Base-by-base conservation (phyloP, 371 early-diverging fungal genomes). In the Gilbertella persicaria region DNA sequence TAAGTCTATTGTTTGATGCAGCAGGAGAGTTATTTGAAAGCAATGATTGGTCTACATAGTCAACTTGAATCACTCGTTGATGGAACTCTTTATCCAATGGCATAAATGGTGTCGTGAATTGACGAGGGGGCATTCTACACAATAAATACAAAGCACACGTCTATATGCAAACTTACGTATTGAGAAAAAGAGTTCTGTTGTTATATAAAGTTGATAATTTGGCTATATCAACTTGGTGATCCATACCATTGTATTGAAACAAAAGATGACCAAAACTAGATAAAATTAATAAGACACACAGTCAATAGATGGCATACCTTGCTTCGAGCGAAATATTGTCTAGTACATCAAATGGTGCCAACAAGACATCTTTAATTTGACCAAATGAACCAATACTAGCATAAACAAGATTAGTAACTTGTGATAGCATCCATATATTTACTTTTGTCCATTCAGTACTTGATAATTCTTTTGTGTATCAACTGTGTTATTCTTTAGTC, bases 191-290 rank as follows among this genome's bases (percentile, higher is more conserved):
- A 17, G 58, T 66, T 48, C 58, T 50, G 33, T 54, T 61, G 14
- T 45, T 55, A 28, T 23, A 65, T 5, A 38, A 53, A 28, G 24
- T 55, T 56, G 5, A 29, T 26, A 14, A 29, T 29, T 21, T 41
- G 30, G n/a, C 20, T 37, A 25, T 23, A 46, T 39, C 42, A 19
- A 43, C 45, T 29, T 16, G 55, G 50, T 44, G n/a, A n/a, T n/a
- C n/a, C n/a, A n/a, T n/a, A n/a, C n/a, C n/a, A n/a, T n/a, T n/a
- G n/a, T 70, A 58, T 25, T 57, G 40, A 16, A 66, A 63, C 4
- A 73, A 47, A 19, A 66, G 21, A 43, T 67, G 43, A n/a, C 74
- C 74, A 58, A 73, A 70, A 52, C 74, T 73, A 58, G 9, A 25
- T 19, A 40, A 16, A n/a, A 17, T 12, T 24, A 0, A 13, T 43